A percentile compares a stretch with the other conserved stretches of the same genome.
Conservation (phyloP, 345 rosid species). For the Euphorbia pulcherrima region DNA sequence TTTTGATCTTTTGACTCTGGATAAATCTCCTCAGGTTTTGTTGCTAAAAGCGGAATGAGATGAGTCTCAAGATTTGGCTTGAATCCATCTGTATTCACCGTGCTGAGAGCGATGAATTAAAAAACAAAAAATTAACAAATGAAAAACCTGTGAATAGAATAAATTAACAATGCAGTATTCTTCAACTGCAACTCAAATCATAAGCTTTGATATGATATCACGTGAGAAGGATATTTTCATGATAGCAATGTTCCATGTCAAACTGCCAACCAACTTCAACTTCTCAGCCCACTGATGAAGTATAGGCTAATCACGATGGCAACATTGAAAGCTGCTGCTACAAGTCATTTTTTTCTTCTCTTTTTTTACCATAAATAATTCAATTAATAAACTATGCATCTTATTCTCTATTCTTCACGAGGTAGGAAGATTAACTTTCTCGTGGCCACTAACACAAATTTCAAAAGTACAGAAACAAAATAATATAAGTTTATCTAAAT, state of each 20-base stretch:
- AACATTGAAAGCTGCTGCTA: background rate
- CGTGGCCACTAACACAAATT: background rate
- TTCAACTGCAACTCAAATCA: background rate
- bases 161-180: slow-evolving; percentile 16
- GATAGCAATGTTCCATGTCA: background rate
- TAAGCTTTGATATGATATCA: background rate
- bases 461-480: background rate
- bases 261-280: background rate
- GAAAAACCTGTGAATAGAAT: slow-evolving; percentile 3
- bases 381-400: background rate
- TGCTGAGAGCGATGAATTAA: slow-evolving; percentile 58
- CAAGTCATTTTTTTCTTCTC: background rate
- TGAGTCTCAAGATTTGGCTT: slow-evolving; percentile 91
- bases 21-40: slow-evolving; percentile 49
- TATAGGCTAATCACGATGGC: background rate
- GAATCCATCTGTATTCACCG: slow-evolving; percentile 86
- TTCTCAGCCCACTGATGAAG: background rate
- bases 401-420: background rate
- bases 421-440: background rate
- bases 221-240: background rate
- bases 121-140: slow-evolving; percentile 19
- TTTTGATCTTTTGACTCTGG: slow-evolving; percentile 49
- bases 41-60: slow-evolving; percentile 71
- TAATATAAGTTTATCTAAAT: background rate
- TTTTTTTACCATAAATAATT: background rate